Percentiles rank a stretch among this genome's conserved stretches.
phyloP scores from a whole-genome alignment of 106 monocot genomes.

The Dioscorea alata region DNA sequence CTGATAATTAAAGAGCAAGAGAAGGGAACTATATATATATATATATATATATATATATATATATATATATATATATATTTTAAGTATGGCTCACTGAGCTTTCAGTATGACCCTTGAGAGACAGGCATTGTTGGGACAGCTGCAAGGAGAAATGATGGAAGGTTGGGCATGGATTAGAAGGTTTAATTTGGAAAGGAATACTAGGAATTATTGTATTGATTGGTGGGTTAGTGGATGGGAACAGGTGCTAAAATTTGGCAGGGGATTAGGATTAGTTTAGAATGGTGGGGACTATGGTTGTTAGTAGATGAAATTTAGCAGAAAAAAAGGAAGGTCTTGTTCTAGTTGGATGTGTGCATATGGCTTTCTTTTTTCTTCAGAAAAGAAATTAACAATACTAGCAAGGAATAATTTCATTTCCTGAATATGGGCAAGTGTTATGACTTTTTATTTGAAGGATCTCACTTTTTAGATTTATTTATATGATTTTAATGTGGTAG shows the following conservation, averaged over 20 bases:
- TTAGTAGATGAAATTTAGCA: conserved; percentile 9
- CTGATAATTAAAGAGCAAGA: not conserved
- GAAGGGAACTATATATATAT: not conserved
- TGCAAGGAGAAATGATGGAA: conserved; percentile 23
- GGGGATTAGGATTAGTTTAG: conserved; percentile 2
- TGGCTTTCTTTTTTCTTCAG: conserved; percentile 9
- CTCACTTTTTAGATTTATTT: conserved; percentile 24
- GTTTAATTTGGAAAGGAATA: conserved; percentile 4
- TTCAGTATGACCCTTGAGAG: conserved; percentile 5
- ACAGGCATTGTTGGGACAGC: conserved; percentile 29
- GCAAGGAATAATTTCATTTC: conserved; percentile 22
- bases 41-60: too few species aligned
- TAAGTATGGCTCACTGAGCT: not conserved
- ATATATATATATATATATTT: too few species aligned
- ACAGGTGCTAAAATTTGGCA: conserved; percentile 26
- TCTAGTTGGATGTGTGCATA: conserved; percentile 11
- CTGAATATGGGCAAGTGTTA: conserved; percentile 12
- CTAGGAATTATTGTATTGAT: conserved; percentile 1
- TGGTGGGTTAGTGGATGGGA: conserved; percentile 6
- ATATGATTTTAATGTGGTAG: conserved; percentile 12
- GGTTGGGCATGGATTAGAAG: conserved; percentile 16
- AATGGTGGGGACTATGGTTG: not conserved
- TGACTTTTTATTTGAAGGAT: conserved; percentile 21
- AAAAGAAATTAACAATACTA: conserved; percentile 4
- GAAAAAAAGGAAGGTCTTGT: conserved; percentile 10